Base-by-base conservation (phyloP, 805 yeast species). In the Metschnikowia rubicola region DNA sequence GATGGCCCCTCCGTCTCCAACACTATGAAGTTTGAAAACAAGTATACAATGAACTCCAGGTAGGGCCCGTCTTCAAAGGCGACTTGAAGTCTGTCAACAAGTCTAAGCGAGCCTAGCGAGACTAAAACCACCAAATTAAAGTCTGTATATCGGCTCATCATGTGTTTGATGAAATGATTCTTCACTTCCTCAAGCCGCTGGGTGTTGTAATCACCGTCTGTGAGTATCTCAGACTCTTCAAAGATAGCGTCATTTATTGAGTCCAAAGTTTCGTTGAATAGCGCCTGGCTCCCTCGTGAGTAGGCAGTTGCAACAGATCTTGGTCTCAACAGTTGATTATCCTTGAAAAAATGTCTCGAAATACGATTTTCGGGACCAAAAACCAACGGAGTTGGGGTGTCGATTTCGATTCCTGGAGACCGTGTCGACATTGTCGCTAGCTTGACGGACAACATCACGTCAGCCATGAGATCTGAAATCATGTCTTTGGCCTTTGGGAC, bases 1-100 rank as follows among this genome's bases (percentile, higher is more conserved):
- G 41, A 29, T 10, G 38, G 34, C 4, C 46, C 51, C 5, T 54
- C 49, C 4, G 45, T 39, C 56, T 67, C 65, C 7, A 68, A 38
- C 10, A 67, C 59, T 32, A 71, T 46, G 48, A 58, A 65, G 37
- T 70, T 62, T 13, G 65, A 60, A 51, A 72, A 72, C 4, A 72
- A 54, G 41, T 67, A 72, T 7, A 64, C 67, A 4, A 48, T 57
- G 17, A 50, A 41, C 12, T 31, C 31, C 17, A 43, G 39, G 21
- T 43, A 51, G 3, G 38, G 33, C 2, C 29, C 26, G 7, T 49
- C 55, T 30, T 54, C 54, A 15, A 48, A 44, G 21, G 64, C 58
- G 2, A 68, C 66, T 5, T 50, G 45, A 9, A 72, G 55, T 10
- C 48, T 50, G 54, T 72, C 77, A 6, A 65, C 74, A 19, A 72